phyloP scores from a whole-genome alignment of 805 yeast genomes.

The Candida hispaniensis region DNA sequence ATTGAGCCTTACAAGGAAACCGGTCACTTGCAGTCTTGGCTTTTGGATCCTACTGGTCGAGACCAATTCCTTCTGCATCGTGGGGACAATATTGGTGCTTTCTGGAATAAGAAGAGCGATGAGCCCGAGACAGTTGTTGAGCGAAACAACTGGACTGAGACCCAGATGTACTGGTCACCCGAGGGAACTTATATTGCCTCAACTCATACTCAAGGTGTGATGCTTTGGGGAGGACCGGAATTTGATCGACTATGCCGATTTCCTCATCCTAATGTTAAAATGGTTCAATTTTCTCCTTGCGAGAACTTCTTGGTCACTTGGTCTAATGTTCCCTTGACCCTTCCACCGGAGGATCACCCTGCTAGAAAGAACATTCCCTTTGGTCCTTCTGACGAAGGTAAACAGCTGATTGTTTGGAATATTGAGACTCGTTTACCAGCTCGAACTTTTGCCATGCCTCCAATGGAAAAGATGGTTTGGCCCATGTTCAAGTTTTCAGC shows the following conservation, averaged over 20 bases:
- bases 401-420: slow-evolving; percentile 90
- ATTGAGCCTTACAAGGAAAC: slow-evolving; percentile 62
- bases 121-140: slow-evolving; percentile 69
- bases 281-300: slow-evolving; percentile 84
- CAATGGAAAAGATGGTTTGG: slow-evolving; percentile 55
- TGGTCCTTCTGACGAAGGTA: slow-evolving; percentile 80
- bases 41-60: slow-evolving; percentile 76
- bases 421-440: slow-evolving; percentile 69
- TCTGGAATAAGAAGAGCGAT: slow-evolving; percentile 69
- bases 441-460: slow-evolving; percentile 85
- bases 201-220: slow-evolving; percentile 88
- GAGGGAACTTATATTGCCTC: slow-evolving; percentile 82
- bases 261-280: slow-evolving; percentile 79
- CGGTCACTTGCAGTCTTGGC: slow-evolving; percentile 83
- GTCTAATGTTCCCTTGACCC: slow-evolving; percentile 70
- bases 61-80: slow-evolving; percentile 80
- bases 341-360: slow-evolving; percentile 57
- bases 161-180: slow-evolving; percentile 84
- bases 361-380: slow-evolving; percentile 61
- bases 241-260: slow-evolving; percentile 36
- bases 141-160: slow-evolving; percentile 76
- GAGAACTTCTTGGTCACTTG: slow-evolving; percentile 85
- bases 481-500: slow-evolving; percentile 93
- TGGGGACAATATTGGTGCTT: slow-evolving; percentile 70
- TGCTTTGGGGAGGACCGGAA: slow-evolving; percentile 78